Evolutionary conservation across 2,329 filamentous ascomycete genomes (phyloP), one percentile per base, ranked within the genome.

Genomic region (Colletotrichum liaoningense): DNA sequence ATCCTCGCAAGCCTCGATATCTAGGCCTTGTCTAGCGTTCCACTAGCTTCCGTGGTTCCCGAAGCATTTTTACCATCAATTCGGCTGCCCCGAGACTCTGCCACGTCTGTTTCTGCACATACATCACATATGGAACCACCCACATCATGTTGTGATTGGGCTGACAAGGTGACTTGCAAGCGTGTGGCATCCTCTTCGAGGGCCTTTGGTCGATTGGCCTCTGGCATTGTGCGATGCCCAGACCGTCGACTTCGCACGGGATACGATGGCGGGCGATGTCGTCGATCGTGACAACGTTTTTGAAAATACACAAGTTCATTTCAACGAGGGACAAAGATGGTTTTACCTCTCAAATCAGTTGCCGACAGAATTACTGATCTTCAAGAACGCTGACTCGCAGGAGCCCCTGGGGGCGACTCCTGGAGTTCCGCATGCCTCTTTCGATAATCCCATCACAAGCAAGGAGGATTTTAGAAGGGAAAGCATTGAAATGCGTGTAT

Each of bases 101-200:
- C 52, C 22, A 55, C 52, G 52, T 55, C 5, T 24, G n/a, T 9
- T n/a, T 55, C 42, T 46, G 42, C 16, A 26, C 52, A 54, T 24
- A 9, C 16, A 22, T 46, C 33, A 60, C 57, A 6, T 16, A 12
- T 24, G 57, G 12, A 30, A 60, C 22, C 57, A 49, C n/a, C 38
- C 5, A 16, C 19, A 8, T 46, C n/a, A 22, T 26, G 59, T 3
- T 26, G n/a, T 22, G 1, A 14, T 8, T n/a, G 9, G 22, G 8
- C 72, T 79, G 77, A 77, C 78, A 76, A 77, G 77, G 28, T 73
- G 76, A 5, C 65, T 26, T 19, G 7, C 33, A 62, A 77, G 76
- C 55, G 76, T 74, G 22, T 77, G 76, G 76, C 75, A 77, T 63
- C 76, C 76, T 5, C 64, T 77, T 3, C 49, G 22, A 19, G 76